Percentiles rank a stretch among this genome's conserved stretches.
phyloP scores from a whole-genome alignment of 805 yeast genomes.

The Pichia sporocuriosa region DNA sequence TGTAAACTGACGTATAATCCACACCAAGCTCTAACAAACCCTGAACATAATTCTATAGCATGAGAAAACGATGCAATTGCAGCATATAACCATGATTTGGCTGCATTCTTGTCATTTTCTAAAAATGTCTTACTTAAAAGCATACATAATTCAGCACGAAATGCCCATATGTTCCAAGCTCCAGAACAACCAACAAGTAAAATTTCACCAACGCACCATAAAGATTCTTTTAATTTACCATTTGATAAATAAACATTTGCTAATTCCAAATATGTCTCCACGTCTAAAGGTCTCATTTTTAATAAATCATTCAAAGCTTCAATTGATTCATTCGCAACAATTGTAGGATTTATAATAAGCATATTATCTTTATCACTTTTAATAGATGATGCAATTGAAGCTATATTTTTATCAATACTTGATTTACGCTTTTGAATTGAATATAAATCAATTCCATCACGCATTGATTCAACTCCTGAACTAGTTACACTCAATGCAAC shows the following conservation, averaged over 20 bases:
- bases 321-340: conserved; percentile 8
- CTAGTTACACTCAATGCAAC: conserved; percentile 7
- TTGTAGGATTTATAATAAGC: neutral
- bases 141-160: conserved; percentile 50
- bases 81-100: conserved; percentile 8
- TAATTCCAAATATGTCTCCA: conserved; percentile 72
- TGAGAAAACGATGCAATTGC: conserved; percentile 27
- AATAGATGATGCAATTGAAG: neutral
- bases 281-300: conserved; percentile 66
- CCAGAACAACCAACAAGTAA: conserved; percentile 25
- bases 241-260: conserved; percentile 52
- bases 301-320: conserved; percentile 33
- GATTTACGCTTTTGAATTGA: conserved; percentile 4
- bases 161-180: conserved; percentile 60
- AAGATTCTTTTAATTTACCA: conserved; percentile 63
- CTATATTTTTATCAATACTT: conserved; percentile 1
- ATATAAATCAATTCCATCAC: conserved; percentile 4
- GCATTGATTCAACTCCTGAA: conserved; percentile 7
- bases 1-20: conserved; percentile 21
- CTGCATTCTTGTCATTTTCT: neutral
- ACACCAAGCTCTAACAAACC: conserved; percentile 53
- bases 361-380: neutral
- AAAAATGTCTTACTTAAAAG: conserved; percentile 1
- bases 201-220: conserved; percentile 64
- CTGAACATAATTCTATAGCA: conserved; percentile 70